These are phyloP conservation scores for Silene uniflora DNA, from an alignment of 148 eudicot genomes.

Conservation along the genomic window DNA sequence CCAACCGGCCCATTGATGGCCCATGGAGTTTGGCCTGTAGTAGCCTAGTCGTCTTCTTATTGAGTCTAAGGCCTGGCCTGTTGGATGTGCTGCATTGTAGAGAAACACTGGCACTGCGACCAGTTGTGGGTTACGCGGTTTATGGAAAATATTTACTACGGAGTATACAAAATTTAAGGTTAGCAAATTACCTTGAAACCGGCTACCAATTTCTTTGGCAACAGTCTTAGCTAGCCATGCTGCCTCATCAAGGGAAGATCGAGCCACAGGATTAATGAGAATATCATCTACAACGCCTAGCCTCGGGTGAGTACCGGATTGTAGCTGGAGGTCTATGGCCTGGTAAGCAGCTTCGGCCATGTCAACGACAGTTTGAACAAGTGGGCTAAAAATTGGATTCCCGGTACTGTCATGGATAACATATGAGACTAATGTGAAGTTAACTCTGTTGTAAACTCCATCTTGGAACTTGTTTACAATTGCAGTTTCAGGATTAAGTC, in stretches of 20 bases:
- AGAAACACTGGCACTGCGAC: conserved; percentile 55
- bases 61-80: conserved; percentile 50
- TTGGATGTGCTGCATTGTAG: conserved; percentile 52
- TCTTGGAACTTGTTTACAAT: conserved; percentile 57
- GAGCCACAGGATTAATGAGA: conserved; percentile 45
- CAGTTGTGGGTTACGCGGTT: neutral
- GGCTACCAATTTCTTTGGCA: conserved; percentile 50
- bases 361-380: conserved; percentile 44
- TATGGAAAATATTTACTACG: neutral
- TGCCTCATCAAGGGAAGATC: conserved; percentile 60
- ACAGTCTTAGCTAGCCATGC: conserved; percentile 58
- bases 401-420: conserved; percentile 58
- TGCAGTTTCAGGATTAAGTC: conserved; percentile 45
- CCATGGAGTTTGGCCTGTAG: conserved; percentile 50
- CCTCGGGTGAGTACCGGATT: conserved; percentile 58
- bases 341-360: conserved; percentile 57
- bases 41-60: conserved; percentile 55
- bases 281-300: conserved; percentile 64
- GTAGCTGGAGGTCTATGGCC: conserved; percentile 50
- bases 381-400: conserved; percentile 53
- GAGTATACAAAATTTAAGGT: no score
- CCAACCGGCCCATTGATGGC: conserved; percentile 59
- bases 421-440: conserved; percentile 53
- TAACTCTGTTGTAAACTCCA: conserved; percentile 43
- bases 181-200: conserved; percentile 42